phyloP scores from a whole-genome alignment of 2,329 filamentous ascomycete species.

The Talaromyces marneffei region DNA sequence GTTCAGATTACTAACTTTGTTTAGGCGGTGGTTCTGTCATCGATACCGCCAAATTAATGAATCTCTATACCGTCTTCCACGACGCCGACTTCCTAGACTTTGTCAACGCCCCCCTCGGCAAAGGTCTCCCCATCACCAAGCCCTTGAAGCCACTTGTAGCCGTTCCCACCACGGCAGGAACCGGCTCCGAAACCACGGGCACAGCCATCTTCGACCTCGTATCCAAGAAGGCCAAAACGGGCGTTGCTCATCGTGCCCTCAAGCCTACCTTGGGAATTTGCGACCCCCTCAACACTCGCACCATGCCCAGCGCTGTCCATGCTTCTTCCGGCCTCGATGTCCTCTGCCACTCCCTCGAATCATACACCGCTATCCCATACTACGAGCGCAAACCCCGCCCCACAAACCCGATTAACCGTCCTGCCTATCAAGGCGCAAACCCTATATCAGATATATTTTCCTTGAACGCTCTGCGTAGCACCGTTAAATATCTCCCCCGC shows the following conservation, averaged over 20 bases:
- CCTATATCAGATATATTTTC: slow-evolving; percentile 98
- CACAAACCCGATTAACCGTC: slow-evolving; percentile 79
- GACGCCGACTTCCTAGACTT: slow-evolving; percentile 96
- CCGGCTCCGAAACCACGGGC: slow-evolving; percentile 89
- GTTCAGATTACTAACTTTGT: slow-evolving; percentile 11
- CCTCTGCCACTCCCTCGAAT: slow-evolving; percentile 89
- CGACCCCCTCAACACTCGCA: slow-evolving; percentile 81
- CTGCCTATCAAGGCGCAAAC: slow-evolving; percentile 94
- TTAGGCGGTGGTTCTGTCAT: slow-evolving; percentile 79
- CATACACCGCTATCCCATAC: slow-evolving; percentile 96
- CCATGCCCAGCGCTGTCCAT: slow-evolving; percentile 92
- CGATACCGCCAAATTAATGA: slow-evolving; percentile 98
- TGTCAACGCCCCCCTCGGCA: slow-evolving; percentile 89
- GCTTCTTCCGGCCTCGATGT: slow-evolving; percentile 90
- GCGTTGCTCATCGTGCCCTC: slow-evolving; percentile 88
- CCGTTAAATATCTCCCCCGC: slow-evolving; percentile 86
- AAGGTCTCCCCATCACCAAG: slow-evolving; percentile 67
- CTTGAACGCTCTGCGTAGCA: slow-evolving; percentile 72
- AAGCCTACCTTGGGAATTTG: slow-evolving; percentile 92
- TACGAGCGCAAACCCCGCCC: slow-evolving; percentile 78
- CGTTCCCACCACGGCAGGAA: slow-evolving; percentile 79
- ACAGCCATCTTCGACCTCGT: slow-evolving; percentile 97
- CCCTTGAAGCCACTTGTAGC: slow-evolving; percentile 71
- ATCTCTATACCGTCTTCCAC: slow-evolving; percentile 84
- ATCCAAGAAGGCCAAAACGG: slow-evolving; percentile 84